phyloP scores from a whole-genome alignment of 1,284 basidiomycete species.

The Heterobasidion parviporum region DNA sequence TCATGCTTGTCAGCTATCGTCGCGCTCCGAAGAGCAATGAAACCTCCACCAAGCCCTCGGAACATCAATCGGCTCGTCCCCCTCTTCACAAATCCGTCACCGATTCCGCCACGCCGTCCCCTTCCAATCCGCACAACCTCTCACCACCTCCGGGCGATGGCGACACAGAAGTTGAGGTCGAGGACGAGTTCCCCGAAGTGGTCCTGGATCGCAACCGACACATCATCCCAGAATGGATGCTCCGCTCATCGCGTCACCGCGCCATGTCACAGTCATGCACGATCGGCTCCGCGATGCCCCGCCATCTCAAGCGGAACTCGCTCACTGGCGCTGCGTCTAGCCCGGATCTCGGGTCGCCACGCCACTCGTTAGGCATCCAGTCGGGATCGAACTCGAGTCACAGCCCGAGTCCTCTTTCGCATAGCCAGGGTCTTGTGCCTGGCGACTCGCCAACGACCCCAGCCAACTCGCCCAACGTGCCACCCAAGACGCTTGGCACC shows the following conservation, averaged over 20 bases:
- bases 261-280: conserved; percentile 42
- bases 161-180: conserved; percentile 33
- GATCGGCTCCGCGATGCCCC: conserved; percentile 9
- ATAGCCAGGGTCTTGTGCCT: conserved; percentile 18
- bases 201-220: conserved; percentile 89
- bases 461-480: conserved; percentile 39
- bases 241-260: conserved; percentile 40
- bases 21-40: conserved; percentile 45
- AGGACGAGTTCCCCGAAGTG: conserved; percentile 81
- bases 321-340: conserved; percentile 53
- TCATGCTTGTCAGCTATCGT: conserved; percentile 96
- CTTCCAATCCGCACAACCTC: not conserved
- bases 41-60: conserved; percentile 13
- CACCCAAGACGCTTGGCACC: conserved; percentile 6
- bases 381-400: conserved; percentile 6
- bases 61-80: conserved; percentile 12
- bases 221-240: conserved; percentile 92
- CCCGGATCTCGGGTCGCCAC: conserved; percentile 44
- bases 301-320: conserved; percentile 25
- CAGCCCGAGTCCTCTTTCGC: conserved; percentile 33
- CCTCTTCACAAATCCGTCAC: conserved; percentile 30
- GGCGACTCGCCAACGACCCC: conserved; percentile 32
- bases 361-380: conserved; percentile 3
- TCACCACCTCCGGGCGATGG: conserved; percentile 15
- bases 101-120: conserved; percentile 13